A percentile compares a stretch with the other conserved stretches of the same genome.
Evolutionary conservation across 352 stramenopile genomes (phyloP).

Genomic region (Phytophthora capsici): DNA sequence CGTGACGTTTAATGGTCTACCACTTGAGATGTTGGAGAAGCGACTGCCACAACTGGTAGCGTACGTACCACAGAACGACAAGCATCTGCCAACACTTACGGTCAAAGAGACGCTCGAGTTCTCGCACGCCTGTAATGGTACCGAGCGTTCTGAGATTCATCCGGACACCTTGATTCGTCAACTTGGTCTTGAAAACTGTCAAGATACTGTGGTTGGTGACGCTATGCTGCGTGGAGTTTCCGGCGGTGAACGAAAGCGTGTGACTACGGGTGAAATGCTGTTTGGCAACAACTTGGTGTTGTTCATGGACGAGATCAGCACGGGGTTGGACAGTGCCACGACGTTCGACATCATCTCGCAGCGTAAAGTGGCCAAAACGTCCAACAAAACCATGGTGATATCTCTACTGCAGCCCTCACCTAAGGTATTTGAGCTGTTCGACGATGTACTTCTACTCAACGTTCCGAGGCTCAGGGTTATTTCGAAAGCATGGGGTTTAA

Average conservation of each 20-base stretch:
- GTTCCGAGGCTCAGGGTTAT: conserved; percentile 59
- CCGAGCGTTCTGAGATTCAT: background rate
- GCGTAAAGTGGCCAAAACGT: conserved; percentile 35
- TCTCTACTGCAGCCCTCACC: conserved; percentile 88
- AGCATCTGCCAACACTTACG: conserved; percentile 53
- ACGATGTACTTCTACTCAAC: conserved; percentile 90
- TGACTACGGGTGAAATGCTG: conserved; percentile 28
- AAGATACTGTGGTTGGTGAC: conserved; percentile 80
- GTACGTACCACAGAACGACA: conserved; percentile 59
- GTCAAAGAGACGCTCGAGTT: conserved; percentile 65
- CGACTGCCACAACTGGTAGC: conserved; percentile 33
- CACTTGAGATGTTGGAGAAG: conserved; percentile 4
- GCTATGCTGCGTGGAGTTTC: conserved; percentile 50
- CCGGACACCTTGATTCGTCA: conserved; percentile 19
- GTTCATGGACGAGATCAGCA: conserved; percentile 36
- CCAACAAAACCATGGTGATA: conserved; percentile 58
- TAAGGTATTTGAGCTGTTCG: conserved; percentile 91
- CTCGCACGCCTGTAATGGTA: conserved; percentile 43
- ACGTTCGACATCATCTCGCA: conserved; percentile 46
- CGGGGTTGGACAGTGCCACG: conserved; percentile 24
- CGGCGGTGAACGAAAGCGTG: conserved; percentile 68
- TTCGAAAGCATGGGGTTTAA: conserved; percentile 74
- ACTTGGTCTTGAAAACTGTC: conserved; percentile 27
- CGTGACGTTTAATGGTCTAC: conserved; percentile 36
- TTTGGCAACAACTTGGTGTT: conserved; percentile 29